Evolutionary conservation across 1,284 basidiomycete genomes (phyloP).

Genomic region (Sparassis latifolia): DNA sequence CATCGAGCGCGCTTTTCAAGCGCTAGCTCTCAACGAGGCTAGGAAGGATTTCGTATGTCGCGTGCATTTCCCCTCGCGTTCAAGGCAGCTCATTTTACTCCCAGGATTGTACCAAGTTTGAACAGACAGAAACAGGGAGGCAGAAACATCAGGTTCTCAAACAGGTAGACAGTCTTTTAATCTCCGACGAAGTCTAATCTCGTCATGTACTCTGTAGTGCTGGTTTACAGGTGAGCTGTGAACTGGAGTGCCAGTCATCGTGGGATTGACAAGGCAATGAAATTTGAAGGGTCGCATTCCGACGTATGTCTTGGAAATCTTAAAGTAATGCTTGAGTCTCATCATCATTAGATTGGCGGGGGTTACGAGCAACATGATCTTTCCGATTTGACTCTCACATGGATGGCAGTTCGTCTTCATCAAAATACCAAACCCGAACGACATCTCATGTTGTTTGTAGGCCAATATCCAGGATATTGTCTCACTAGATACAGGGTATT

Average conservation of each 20-base stretch:
- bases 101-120: constrained; percentile 57
- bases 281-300: constrained; percentile 10
- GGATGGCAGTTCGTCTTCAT: constrained; percentile 54
- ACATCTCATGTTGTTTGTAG: constrained; percentile 24
- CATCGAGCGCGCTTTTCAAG: constrained; percentile 57
- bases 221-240: constrained; percentile 53
- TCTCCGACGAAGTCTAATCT: not conserved
- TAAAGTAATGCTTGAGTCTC: not conserved
- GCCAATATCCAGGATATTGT: constrained; percentile 50
- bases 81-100: not conserved
- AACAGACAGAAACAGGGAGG: constrained; percentile 47
- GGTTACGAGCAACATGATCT: constrained; percentile 62
- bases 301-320: constrained; percentile 3
- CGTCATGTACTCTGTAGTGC: constrained; percentile 32
- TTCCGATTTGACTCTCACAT: constrained; percentile 56
- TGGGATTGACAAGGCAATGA: not conserved
- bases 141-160: constrained; percentile 52
- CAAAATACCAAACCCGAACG: too few species aligned
- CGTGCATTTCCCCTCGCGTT: not conserved
- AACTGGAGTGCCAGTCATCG: not conserved
- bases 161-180: constrained; percentile 32
- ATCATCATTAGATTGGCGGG: constrained; percentile 50
- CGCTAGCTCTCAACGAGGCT: constrained; percentile 59
- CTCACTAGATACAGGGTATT: constrained; percentile 48
- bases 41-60: constrained; percentile 56